These are phyloP conservation scores for Aeschynomene evenia DNA, from an alignment of 306 rosid genomes.

Conservation along the genomic window DNA sequence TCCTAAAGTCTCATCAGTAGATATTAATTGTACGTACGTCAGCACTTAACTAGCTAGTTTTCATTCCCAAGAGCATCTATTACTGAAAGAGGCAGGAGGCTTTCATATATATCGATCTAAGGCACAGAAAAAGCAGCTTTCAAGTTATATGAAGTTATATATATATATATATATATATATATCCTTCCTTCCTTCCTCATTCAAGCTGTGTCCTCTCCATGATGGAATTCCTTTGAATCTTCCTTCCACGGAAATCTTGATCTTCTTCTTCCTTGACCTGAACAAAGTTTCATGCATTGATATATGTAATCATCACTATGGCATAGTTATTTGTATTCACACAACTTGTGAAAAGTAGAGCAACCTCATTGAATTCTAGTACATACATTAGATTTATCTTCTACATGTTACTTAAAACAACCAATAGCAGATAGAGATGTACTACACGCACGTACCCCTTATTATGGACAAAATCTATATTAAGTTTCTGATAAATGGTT, in stretches of 20 bases:
- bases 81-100: no score
- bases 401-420: not conserved
- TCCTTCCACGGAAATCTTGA: conserved; percentile 46
- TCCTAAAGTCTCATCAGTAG: conserved; percentile 33
- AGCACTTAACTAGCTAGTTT: conserved; percentile 22
- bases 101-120: no score
- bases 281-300: conserved; percentile 23
- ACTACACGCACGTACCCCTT: not conserved
- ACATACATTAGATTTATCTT: no score
- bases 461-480: conserved; percentile 8
- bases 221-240: conserved; percentile 42
- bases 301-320: no score
- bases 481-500: conserved; percentile 22
- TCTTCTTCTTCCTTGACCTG: conserved; percentile 57
- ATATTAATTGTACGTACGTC: conserved; percentile 19
- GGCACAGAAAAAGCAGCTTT: no score
- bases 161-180: no score
- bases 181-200: conserved; percentile 28
- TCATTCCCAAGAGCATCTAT: conserved; percentile 62
- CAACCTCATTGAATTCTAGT: no score
- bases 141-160: conserved; percentile 26
- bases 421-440: not conserved
- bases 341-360: no score
- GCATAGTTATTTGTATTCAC: no score
- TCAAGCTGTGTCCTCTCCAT: conserved; percentile 46